Evolutionary conservation across 164 flowering plant genomes (phyloP), one percentile per base, ranked within the genome.

Genomic region (Kalanchoe fedtschenkoi): DNA sequence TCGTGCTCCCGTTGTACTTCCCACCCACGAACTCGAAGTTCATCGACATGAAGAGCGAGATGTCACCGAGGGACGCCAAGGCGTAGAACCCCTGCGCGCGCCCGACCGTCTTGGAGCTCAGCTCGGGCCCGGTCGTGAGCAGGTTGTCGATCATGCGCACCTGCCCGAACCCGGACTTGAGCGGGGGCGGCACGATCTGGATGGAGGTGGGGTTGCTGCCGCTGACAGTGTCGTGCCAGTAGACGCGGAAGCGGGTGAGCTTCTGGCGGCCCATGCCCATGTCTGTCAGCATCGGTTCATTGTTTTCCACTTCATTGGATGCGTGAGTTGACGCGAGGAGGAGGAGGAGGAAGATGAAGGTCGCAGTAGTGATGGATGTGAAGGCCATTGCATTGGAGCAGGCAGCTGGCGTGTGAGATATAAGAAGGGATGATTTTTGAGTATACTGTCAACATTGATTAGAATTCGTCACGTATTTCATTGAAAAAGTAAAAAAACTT

Each of bases 81-180:
- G 75, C 72, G 46, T 81, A 81, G 21, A 83, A 64, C 37, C 88
- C 88, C 65, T 83, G 86, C 16, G 86, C 82, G 55, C 75, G 58
- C n/a, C 88, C 86, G 6, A 76, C 67, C 2, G 68, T 15, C 34
- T 75, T 75, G 2, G 88, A 83, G 33, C 67, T 68, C 70, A 69
- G 5, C 1, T 75, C 66, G 8, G 82, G 81, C 13, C 74, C 76
- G n/a, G 34, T 17, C 8, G 89, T 81, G 16, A 83, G 38, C 1
- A 83, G 74, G 57, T 84, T 69, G 47, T 84, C 83, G 28, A 81
- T 78, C 79, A 84, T 75, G 7, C 33, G 32, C 0, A 78, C 22
- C 10, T 22, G 0, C 0, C 89, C 86, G n/a, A 84, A 84, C 1
- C 47, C 68, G 0, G 75, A 67, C 4, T 55, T 4, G n/a, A 76